Base-by-base conservation (phyloP, 495 filamentous ascomycete genomes). In the Cercophora scortea region DNA sequence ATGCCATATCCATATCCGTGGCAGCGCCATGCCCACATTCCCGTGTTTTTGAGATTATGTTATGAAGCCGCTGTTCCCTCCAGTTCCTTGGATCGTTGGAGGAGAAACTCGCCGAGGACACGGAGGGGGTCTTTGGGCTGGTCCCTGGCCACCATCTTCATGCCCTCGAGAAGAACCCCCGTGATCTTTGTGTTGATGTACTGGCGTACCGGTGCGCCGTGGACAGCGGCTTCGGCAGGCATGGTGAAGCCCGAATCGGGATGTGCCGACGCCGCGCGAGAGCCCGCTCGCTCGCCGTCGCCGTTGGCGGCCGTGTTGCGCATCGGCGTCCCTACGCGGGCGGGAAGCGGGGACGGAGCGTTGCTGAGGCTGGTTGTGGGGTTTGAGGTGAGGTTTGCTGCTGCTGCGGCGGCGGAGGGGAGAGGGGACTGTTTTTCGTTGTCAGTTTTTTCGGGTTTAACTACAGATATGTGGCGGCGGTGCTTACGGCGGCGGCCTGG, bases 181-280 rank as follows among this genome's bases (percentile, higher is more conserved):
- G 90, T 92, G 50, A 98, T 81, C 62, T 90, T 90, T 63, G 83
- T 76, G 60, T 97, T 97, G 66, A 98, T 71, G 69, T 95, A 98
- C 53, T 87, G 82, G 34, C 93, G 79, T 3, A 89, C 87, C 5
- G 91, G 89, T 1, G 88, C 89, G 40, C 93, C 93, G 59, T 95
- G 89, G 1, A 78, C 69, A 3, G 67, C 75, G 10, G 82, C 71
- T 64, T 80, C 69, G 56, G 72, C 52, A 17, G 79, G 77, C 60
- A 81, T 71, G 36, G 74, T 63, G 72, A 74, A 58, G 58, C 65
- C 60, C 6, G 70, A 61, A 49, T 75, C 77, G 16, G 74, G 77
- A 47, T 79, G 75, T 44, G 69, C 71, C 11, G 78, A 79, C n/a
- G 72, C 70, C n/a, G 77, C 76, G 50, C 73, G 71, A 8, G 71